Evolutionary conservation across 495 filamentous ascomycete species (phyloP).

Genomic region (Cenococcum geophilum): DNA sequence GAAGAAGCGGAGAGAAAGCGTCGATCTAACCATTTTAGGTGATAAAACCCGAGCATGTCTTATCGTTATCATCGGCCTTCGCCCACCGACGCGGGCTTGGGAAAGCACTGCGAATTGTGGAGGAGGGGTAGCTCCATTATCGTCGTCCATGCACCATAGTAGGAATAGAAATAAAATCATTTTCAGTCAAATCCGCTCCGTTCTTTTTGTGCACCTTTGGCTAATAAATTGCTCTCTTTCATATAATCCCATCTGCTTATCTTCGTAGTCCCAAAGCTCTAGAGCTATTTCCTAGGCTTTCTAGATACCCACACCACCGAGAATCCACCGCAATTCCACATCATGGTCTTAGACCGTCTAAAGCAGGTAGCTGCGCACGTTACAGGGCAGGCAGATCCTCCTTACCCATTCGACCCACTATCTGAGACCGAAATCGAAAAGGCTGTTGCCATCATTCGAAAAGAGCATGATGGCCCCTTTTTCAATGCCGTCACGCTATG

Average conservation of each 20-base stretch:
- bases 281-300: too few relatives aligned
- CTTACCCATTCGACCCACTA: conserved; percentile 85
- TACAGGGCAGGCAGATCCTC: conserved; percentile 48
- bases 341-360: conserved; percentile 63
- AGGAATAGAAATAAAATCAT: conserved; percentile 3
- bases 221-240: background rate
- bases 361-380: conserved; percentile 63
- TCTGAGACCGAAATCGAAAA: conserved; percentile 69
- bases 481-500: conserved; percentile 89
- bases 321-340: conserved; percentile 11
- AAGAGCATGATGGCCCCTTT: conserved; percentile 62
- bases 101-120: background rate
- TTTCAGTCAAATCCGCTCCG: too few relatives aligned
- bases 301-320: background rate
- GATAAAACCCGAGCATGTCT: conserved; percentile 1
- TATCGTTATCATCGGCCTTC: background rate
- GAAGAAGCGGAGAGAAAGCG: background rate
- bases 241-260: background rate
- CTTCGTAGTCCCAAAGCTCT: background rate
- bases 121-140: conserved; percentile 2
- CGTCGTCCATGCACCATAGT: background rate
- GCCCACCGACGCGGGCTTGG: background rate
- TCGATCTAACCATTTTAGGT: background rate
- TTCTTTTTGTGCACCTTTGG: background rate
- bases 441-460: conserved; percentile 61